Conservation (phyloP, 148 eudicot genomes). For the Cornus kousa region DNA sequence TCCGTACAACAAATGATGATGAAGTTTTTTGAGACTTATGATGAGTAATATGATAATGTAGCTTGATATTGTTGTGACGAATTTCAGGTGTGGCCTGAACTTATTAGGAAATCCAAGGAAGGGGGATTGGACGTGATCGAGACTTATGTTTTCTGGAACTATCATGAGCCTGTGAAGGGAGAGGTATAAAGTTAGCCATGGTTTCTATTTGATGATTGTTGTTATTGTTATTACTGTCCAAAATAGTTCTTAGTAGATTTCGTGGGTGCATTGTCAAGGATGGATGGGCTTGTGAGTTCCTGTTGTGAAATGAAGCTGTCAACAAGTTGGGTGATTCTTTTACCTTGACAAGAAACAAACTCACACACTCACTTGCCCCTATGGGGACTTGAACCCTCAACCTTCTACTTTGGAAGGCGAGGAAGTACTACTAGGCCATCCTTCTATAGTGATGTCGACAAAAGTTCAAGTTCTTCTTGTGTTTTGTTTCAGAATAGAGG, state of each 20-base stretch:
- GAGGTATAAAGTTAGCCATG: conserved; percentile 27
- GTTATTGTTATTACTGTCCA: neutral
- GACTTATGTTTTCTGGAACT: conserved; percentile 56
- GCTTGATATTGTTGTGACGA: conserved; percentile 10
- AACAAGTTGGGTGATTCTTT: neutral
- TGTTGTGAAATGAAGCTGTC: neutral
- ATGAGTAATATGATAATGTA: conserved; percentile 1
- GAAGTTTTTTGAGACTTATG: neutral
- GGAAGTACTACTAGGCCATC: too few relatives aligned
- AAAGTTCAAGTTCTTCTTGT: neutral
- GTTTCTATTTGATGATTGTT: neutral
- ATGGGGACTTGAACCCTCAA: too few relatives aligned
- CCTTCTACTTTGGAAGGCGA: too few relatives aligned
- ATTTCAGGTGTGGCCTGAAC: conserved; percentile 50
- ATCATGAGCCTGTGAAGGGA: conserved; percentile 51
- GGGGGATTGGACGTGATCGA: conserved; percentile 57
- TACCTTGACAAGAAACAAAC: too few relatives aligned
- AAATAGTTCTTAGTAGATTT: neutral
- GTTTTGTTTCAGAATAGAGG: neutral
- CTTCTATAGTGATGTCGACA: neutral
- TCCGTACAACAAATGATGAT: neutral
- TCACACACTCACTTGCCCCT: too few relatives aligned
- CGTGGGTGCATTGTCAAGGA: neutral
- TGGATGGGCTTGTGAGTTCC: neutral
- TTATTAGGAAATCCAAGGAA: conserved; percentile 52